These are phyloP conservation scores for Eragrostis tef DNA, from an alignment of 202 grass and related monocot genomes.

Conservation along the genomic window DNA sequence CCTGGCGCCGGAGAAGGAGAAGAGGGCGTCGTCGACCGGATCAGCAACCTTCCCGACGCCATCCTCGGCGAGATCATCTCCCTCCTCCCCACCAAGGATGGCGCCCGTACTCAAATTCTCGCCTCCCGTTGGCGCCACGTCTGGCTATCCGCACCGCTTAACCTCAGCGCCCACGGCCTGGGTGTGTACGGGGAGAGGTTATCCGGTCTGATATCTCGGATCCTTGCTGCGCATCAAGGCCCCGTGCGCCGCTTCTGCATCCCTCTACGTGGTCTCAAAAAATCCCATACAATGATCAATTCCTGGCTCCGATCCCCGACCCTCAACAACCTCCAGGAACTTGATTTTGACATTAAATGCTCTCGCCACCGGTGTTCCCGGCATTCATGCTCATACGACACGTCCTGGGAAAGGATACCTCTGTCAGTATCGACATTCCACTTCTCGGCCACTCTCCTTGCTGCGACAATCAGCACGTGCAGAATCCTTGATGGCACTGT, in stretches of 20 bases:
- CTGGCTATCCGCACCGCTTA: constrained; percentile 32
- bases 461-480: no score
- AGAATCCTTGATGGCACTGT: background rate
- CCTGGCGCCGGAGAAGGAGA: background rate
- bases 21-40: constrained; percentile 21
- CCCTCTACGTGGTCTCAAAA: no score
- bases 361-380: no score
- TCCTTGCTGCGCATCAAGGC: background rate
- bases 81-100: constrained; percentile 45
- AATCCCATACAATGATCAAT: no score
- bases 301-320: background rate
- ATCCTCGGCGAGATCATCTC: constrained; percentile 45
- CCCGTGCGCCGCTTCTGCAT: background rate
- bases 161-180: background rate
- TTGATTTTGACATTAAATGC: no score
- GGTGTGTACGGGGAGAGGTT: no score
- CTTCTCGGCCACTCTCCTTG: background rate
- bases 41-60: constrained; percentile 45
- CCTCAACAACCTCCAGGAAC: no score
- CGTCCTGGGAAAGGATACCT: no score
- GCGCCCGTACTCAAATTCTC: constrained; percentile 30
- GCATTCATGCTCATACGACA: no score
- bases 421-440: background rate
- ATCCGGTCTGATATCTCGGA: background rate
- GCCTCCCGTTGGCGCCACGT: constrained; percentile 45